Evolutionary conservation across 495 filamentous ascomycete species (phyloP).

Genomic region (Viridothelium virens): DNA sequence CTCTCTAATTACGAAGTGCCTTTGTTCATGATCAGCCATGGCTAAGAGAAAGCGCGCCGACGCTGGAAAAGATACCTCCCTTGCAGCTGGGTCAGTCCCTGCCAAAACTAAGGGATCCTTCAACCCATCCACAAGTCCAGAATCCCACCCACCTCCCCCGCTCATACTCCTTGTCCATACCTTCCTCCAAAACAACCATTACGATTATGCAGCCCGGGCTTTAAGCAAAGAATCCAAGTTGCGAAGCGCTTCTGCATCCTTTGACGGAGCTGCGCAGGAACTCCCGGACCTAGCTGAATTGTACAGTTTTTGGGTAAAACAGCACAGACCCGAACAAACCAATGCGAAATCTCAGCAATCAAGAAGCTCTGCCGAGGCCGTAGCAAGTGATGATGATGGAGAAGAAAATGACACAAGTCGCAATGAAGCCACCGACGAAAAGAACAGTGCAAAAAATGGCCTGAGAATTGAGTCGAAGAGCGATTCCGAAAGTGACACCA

Average conservation of each 20-base stretch:
- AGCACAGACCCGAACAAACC: neutral
- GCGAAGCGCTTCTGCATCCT: neutral
- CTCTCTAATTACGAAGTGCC: no score
- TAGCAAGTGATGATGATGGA: neutral
- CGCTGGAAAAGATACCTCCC: neutral
- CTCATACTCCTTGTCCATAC: neutral
- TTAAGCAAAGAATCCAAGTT: neutral
- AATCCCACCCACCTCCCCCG: neutral
- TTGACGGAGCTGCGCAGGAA: neutral
- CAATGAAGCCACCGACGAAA: neutral
- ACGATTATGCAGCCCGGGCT: neutral
- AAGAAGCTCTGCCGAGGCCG: neutral
- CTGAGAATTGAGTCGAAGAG: neutral
- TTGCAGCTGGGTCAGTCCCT: neutral
- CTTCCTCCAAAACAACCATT: neutral
- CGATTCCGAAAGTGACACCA: neutral
- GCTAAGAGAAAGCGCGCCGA: constrained; percentile 7
- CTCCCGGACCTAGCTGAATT: neutral
- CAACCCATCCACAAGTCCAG: neutral
- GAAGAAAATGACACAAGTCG: neutral
- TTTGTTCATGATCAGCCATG: neutral
- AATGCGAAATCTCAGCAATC: neutral
- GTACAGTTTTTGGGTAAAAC: neutral
- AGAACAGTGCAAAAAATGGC: neutral
- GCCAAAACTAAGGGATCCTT: neutral